Conservation (phyloP, 352 stramenopile species). For the Phytophthora meadii region DNA sequence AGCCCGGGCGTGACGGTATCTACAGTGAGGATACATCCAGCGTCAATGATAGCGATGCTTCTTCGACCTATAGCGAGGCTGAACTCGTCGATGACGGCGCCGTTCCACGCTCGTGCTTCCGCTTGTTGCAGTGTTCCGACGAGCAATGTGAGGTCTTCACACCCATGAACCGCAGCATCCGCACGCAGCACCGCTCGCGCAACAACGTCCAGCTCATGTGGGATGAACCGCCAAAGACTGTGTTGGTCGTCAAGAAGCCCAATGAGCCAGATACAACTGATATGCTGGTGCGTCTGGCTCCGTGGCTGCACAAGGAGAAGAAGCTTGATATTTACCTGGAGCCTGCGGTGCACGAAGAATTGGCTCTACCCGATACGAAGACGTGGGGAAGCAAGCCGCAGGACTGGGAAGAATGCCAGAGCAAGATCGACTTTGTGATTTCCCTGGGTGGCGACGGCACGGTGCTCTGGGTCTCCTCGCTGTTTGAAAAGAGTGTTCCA, state of each 20-base stretch:
- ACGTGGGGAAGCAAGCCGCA: constrained; percentile 66
- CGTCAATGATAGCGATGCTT: constrained; percentile 52
- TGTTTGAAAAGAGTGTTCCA: constrained; percentile 92
- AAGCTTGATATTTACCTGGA: constrained; percentile 79
- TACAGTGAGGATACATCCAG: constrained; percentile 72
- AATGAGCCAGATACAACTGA: constrained; percentile 81
- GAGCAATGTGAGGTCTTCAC: constrained; percentile 91
- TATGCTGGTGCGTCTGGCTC: constrained; percentile 65
- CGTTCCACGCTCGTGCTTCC: constrained; percentile 69
- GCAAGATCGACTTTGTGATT: constrained; percentile 91
- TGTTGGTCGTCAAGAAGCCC: constrained; percentile 91
- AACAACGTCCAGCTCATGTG: constrained; percentile 93
- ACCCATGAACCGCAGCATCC: constrained; percentile 86
- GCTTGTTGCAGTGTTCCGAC: constrained; percentile 86
- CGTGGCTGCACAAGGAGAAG: constrained; percentile 83
- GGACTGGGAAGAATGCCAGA: constrained; percentile 77
- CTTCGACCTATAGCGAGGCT: constrained; percentile 54
- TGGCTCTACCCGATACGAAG: constrained; percentile 56
- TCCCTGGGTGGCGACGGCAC: constrained; percentile 96
- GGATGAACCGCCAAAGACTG: constrained; percentile 81
- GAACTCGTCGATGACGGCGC: constrained; percentile 34
- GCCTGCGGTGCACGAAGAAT: constrained; percentile 72
- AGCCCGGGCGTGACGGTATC: constrained; percentile 70
- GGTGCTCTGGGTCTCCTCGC: constrained; percentile 88
- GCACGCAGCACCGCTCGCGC: constrained; percentile 81